Percentiles rank a stretch among this genome's conserved stretches.
Conservation (phyloP, 2,329 filamentous ascomycete genomes). For the Dactylellina haptotyla region DNA sequence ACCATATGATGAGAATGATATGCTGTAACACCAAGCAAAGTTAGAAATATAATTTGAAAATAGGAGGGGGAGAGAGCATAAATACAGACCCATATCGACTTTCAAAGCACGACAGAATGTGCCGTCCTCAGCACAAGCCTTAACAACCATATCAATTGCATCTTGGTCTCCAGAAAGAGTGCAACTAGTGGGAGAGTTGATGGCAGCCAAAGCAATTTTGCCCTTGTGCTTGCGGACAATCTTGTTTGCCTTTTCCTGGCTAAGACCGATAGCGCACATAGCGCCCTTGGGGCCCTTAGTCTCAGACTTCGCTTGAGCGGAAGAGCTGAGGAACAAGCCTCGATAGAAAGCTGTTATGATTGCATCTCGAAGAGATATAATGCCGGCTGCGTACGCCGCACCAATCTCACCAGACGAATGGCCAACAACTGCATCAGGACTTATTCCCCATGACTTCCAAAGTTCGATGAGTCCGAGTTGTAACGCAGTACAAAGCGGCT, state of each 20-base stretch:
- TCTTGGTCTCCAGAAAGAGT: conserved; percentile 59
- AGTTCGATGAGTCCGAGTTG: conserved; percentile 66
- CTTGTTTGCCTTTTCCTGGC: conserved; percentile 58
- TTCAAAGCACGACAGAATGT: conserved; percentile 25
- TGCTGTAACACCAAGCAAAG: conserved; percentile 62
- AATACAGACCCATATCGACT: conserved; percentile 34
- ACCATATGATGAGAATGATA: conserved; percentile 64
- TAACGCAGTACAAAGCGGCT: conserved; percentile 68
- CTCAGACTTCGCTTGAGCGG: not conserved
- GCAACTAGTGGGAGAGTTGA: conserved; percentile 59
- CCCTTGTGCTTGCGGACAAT: conserved; percentile 33
- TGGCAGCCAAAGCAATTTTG: conserved; percentile 29
- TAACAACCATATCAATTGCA: conserved; percentile 58
- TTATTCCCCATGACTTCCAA: conserved; percentile 60
- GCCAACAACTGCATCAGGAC: conserved; percentile 61
- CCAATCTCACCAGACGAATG: conserved; percentile 65
- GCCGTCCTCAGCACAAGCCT: conserved; percentile 57
- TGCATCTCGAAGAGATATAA: conserved; percentile 60
- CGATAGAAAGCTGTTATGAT: conserved; percentile 63
- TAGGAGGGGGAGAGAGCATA: not conserved
- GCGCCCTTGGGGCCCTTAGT: conserved; percentile 56
- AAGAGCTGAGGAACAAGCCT: conserved; percentile 58
- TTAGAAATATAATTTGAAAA: conserved; percentile 56
- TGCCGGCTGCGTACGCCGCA: conserved; percentile 63
- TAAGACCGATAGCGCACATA: conserved; percentile 62